These are phyloP conservation scores for Escovopsis weberi DNA, from an alignment of 2,329 filamentous ascomycete genomes.

Conservation along the genomic window DNA sequence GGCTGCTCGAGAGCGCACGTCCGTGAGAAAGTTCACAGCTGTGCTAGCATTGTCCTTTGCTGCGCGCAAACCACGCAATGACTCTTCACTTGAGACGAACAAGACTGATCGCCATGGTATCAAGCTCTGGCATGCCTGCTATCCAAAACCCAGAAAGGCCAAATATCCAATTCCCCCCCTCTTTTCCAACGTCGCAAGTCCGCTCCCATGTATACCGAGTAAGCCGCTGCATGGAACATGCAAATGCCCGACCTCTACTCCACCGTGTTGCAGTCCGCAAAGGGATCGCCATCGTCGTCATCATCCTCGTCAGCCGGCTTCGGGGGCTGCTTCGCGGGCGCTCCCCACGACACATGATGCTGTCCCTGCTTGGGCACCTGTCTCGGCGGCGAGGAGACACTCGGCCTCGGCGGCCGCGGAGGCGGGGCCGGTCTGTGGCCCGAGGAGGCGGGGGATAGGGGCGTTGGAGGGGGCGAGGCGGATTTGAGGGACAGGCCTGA, in stretches of 20 bases:
- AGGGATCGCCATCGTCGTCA: slow-evolving; percentile 76
- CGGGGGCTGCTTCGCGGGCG: slow-evolving; percentile 13
- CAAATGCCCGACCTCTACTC: slow-evolving; percentile 8
- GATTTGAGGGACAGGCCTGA: slow-evolving; percentile 28
- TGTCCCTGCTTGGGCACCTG: slow-evolving; percentile 6
- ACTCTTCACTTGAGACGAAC: no score
- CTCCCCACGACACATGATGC: slow-evolving; percentile 9
- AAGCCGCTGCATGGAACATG: neutral
- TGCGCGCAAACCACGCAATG: no score
- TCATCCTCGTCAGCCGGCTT: slow-evolving; percentile 38
- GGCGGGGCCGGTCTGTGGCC: slow-evolving; percentile 29
- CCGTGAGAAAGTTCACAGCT: no score
- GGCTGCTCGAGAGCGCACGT: no score
- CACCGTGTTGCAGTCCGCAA: slow-evolving; percentile 68
- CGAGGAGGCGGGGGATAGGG: slow-evolving; percentile 2
- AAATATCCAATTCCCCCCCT: no score
- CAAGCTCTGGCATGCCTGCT: no score
- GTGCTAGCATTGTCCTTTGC: no score
- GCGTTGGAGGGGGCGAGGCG: slow-evolving; percentile 12
- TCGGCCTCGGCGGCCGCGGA: slow-evolving; percentile 29
- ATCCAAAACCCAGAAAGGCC: no score
- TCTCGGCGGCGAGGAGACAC: slow-evolving; percentile 20
- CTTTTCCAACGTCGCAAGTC: no score
- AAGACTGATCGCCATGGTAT: no score
- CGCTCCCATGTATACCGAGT: neutral